Conservation (phyloP, 805 yeast genomes). For the Candida boidinii region DNA sequence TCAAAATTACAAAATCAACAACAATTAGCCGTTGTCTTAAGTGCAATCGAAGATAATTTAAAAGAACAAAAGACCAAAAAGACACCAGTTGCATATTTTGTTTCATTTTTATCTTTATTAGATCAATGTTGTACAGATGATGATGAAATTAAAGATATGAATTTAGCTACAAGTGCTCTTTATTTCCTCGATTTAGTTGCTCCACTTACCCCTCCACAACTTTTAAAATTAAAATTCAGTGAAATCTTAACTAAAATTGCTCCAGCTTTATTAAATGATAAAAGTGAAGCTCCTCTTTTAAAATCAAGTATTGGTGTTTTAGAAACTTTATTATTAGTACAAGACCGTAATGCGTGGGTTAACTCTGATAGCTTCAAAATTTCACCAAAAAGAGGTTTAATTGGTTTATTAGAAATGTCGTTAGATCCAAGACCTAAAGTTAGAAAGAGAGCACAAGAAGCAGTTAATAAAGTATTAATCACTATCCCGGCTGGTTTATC, state of each 20-base stretch:
- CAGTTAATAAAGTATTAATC: constrained; percentile 55
- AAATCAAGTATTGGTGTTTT: constrained; percentile 81
- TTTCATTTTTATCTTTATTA: constrained; percentile 72
- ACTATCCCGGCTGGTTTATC: constrained; percentile 73
- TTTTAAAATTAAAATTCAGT: constrained; percentile 67
- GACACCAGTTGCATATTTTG: constrained; percentile 75
- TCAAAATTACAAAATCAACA: constrained; percentile 87
- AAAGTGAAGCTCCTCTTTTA: constrained; percentile 71
- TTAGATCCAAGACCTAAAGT: constrained; percentile 91
- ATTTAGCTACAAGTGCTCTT: constrained; percentile 65
- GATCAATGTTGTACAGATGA: constrained; percentile 59
- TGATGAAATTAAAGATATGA: constrained; percentile 45
- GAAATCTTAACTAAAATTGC: constrained; percentile 76
- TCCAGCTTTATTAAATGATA: constrained; percentile 61
- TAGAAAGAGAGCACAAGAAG: constrained; percentile 89
- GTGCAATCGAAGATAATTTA: constrained; percentile 87
- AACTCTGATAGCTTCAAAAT: constrained; percentile 37
- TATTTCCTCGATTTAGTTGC: constrained; percentile 76
- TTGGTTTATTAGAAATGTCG: constrained; percentile 68
- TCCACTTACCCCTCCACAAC: constrained; percentile 60
- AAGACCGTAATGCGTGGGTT: constrained; percentile 75
- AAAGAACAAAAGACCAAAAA: constrained; percentile 52
- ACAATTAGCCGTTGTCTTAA: constrained; percentile 71
- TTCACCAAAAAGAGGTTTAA: constrained; percentile 76
- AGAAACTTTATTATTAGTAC: constrained; percentile 71